These are phyloP conservation scores for Fusarium circinatum DNA, from an alignment of 2,329 filamentous ascomycete genomes.

Conservation along the genomic window DNA sequence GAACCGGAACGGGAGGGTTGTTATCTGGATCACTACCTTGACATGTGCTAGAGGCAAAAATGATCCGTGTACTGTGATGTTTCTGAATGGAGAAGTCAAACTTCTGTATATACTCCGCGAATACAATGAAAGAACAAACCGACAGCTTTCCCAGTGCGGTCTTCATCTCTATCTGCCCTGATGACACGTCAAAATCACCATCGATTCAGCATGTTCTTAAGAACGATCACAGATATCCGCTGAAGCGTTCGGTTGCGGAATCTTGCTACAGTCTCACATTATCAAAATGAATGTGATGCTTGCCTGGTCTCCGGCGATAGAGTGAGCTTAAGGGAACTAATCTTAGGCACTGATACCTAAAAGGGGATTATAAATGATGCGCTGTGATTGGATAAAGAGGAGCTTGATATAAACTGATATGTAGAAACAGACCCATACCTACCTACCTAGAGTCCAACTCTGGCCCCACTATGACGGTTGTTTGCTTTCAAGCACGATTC, in stretches of 20 bases:
- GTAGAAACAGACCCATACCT: constrained; percentile 4
- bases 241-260: not conserved
- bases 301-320: not conserved
- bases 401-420: constrained; percentile 9
- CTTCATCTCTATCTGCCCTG: not conserved
- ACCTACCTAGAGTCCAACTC: constrained; percentile 34
- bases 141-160: not conserved
- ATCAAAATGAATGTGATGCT: not conserved
- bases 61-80: constrained; percentile 25
- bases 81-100: constrained; percentile 13
- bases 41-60: constrained; percentile 12
- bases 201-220: not conserved
- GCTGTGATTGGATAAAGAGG: constrained; percentile 23
- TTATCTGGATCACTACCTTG: constrained; percentile 14
- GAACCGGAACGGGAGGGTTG: constrained; percentile 20
- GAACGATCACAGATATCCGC: not conserved
- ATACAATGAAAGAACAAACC: constrained; percentile 37
- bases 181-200: not conserved
- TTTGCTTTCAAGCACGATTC: constrained; percentile 24
- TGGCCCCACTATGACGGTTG: constrained; percentile 43
- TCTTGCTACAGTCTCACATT: not conserved
- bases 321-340: not conserved
- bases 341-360: not conserved
- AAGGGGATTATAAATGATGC: constrained; percentile 35
- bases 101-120: constrained; percentile 42